Percentiles rank a stretch among this genome's conserved stretches.
Conservation (phyloP, 2,329 filamentous ascomycete genomes). For the Ceratocystis albifundus region DNA sequence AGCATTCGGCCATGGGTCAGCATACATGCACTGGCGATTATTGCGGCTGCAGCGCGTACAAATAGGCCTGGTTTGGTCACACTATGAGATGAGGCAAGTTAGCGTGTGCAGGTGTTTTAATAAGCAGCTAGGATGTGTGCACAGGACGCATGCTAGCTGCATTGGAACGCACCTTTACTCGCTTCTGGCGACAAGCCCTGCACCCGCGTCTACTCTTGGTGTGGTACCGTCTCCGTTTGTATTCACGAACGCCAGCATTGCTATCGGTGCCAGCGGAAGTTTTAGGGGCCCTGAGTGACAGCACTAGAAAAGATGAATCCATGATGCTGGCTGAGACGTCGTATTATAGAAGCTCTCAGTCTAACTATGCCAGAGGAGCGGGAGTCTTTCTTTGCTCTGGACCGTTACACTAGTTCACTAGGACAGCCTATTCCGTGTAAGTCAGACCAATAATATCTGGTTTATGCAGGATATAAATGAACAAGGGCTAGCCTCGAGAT, state of each 20-base stretch:
- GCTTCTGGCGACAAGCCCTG: constrained; percentile 25
- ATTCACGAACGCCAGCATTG: constrained; percentile 19
- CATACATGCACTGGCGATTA: constrained; percentile 23
- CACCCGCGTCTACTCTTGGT: constrained; percentile 24
- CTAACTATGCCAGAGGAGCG: neutral
- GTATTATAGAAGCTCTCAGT: neutral
- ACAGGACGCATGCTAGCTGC: neutral
- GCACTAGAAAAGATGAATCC: constrained; percentile 22
- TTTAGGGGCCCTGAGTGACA: constrained; percentile 15
- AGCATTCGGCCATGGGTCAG: neutral
- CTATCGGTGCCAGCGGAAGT: neutral
- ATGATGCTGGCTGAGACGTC: neutral
- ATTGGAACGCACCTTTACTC: constrained; percentile 26
- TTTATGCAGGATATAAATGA: neutral
- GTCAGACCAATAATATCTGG: neutral
- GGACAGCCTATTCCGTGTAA: neutral
- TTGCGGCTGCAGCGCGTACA: constrained; percentile 26
- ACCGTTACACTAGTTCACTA: neutral
- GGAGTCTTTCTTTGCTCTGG: neutral
- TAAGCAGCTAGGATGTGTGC: neutral
- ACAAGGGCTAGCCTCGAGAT: neutral
- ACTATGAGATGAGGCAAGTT: constrained; percentile 20
- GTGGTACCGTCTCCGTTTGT: constrained; percentile 22
- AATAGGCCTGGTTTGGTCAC: constrained; percentile 25
- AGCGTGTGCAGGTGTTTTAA: neutral